Base-by-base conservation (phyloP, 495 filamentous ascomycete genomes). In the Podospora pseudoanserina region DNA sequence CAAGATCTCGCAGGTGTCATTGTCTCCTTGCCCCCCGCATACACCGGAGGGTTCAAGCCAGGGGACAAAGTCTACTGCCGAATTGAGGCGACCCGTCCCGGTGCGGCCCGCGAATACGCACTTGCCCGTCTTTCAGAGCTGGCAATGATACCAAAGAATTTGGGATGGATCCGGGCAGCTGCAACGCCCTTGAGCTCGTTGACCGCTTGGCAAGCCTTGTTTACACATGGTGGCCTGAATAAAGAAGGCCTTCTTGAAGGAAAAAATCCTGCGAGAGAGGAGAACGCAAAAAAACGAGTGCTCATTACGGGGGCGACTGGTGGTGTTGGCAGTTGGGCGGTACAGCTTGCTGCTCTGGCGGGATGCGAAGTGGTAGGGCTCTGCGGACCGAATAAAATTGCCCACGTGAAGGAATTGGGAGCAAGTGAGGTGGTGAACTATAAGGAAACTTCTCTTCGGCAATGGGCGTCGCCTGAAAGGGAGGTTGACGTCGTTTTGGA, bases 391-490 rank as follows among this genome's bases (percentile, higher is more conserved):
- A 70, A 78, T 11, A 91, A 90, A 75, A 79, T 81, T 1, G 82
- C 85, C 65, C 76, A 87, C 2, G 87, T 85, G 68, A 76, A 80
- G 44, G 71, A 76, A 54, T 75, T 91, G 1, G 91, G 90, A 0
- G 89, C 89, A 3, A 88, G 90, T 63, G 85, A 89, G 67, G 84
- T 91, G 2, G 80, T 93, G 28, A 88, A 93, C 72, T 93, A 93
- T 72, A 86, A 80, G 23, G 75, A 78, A 9, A 83, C 81, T 2
- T 76, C 78, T 7, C 26, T 79, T 4, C 73, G 76, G n/a, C 72
- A 76, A 18, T 82, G 88, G 78, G 80, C 88, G 2, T 71, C 82
- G 49, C 72, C 91, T 6, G 80, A 79, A 71, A 73, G 78, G 7
- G 79, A 86, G 49, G 89, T 85, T 73, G 80, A 86, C 68, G 79